A percentile compares a stretch with the other conserved stretches of the same genome.
phyloP scores from a whole-genome alignment of 2,329 filamentous ascomycete species.

The Fusarium agapanthi region DNA sequence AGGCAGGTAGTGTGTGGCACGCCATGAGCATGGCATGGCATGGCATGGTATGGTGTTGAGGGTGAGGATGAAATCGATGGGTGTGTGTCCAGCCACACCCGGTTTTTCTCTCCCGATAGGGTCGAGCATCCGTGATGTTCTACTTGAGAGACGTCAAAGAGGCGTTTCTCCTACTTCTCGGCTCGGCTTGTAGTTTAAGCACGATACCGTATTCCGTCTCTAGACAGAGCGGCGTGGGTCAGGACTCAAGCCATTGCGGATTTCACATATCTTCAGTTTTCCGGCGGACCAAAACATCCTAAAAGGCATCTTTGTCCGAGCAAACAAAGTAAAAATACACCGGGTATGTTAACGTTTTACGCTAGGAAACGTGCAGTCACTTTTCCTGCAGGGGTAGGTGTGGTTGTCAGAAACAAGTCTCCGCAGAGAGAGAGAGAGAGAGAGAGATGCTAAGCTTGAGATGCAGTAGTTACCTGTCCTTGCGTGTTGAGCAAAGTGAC shows the following conservation, averaged over 20 bases:
- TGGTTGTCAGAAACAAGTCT: slow-evolving; percentile 8
- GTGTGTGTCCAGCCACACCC: slow-evolving; percentile 24
- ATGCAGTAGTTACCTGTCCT: background rate
- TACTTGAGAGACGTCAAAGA: slow-evolving; percentile 28
- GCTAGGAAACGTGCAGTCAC: slow-evolving; percentile 2
- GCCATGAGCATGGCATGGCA: slow-evolving; percentile 32
- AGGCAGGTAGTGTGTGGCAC: slow-evolving; percentile 24
- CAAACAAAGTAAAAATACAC: slow-evolving; percentile 11
- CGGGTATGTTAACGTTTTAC: slow-evolving; percentile 16
- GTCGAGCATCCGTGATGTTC: slow-evolving; percentile 21
- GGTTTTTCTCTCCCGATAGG: slow-evolving; percentile 18
- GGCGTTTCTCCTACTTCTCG: slow-evolving; percentile 19
- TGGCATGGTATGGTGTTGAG: slow-evolving; percentile 11
- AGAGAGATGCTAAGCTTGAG: background rate
- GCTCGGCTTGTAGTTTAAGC: background rate
- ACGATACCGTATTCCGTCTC: background rate
- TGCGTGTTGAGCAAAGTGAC: slow-evolving; percentile 7
- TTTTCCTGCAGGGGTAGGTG: slow-evolving; percentile 27
- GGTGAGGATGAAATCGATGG: background rate
- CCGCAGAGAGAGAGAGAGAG: background rate
- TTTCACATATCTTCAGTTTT: slow-evolving; percentile 17
- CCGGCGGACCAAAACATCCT: background rate
- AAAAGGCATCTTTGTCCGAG: slow-evolving; percentile 11
- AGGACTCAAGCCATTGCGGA: slow-evolving; percentile 13
- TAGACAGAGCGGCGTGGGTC: slow-evolving; percentile 27